A percentile compares a stretch with the other conserved stretches of the same genome.
These are phyloP conservation scores for Esteya vermicola DNA, from an alignment of 2,329 filamentous ascomycete genomes.

Conservation along the genomic window DNA sequence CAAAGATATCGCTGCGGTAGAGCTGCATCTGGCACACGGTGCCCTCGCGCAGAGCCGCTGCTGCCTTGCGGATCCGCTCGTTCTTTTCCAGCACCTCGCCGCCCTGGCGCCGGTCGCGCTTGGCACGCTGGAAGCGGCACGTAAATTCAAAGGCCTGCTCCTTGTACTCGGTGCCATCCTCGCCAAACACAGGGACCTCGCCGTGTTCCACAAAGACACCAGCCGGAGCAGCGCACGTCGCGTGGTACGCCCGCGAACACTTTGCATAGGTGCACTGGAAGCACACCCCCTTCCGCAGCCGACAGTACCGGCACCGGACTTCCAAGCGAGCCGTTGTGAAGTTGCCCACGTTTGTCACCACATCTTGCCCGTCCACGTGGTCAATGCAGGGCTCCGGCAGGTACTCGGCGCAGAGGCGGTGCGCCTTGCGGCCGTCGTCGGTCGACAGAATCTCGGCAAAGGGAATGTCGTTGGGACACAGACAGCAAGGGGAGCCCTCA, in stretches of 20 bases:
- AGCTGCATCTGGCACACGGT: constrained; percentile 82
- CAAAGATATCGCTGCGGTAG: constrained; percentile 75
- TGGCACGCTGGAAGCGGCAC: constrained; percentile 85
- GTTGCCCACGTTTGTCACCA: constrained; percentile 62
- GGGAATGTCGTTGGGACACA: constrained; percentile 83
- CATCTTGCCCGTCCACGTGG: constrained; percentile 53
- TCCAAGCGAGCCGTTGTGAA: constrained; percentile 80
- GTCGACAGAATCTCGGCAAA: constrained; percentile 74
- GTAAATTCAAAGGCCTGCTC: constrained; percentile 86
- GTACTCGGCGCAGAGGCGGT: constrained; percentile 79
- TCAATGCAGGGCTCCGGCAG: constrained; percentile 86
- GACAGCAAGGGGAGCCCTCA: constrained; percentile 49
- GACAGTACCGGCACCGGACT: constrained; percentile 88
- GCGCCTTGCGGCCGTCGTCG: constrained; percentile 74
- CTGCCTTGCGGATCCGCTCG: constrained; percentile 52
- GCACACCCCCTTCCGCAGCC: constrained; percentile 86
- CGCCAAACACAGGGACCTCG: constrained; percentile 72
- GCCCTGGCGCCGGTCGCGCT: constrained; percentile 64
- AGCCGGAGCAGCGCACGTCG: constrained; percentile 82
- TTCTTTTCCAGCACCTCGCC: constrained; percentile 57
- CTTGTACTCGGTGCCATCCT: constrained; percentile 85
- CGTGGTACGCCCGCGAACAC: constrained; percentile 84
- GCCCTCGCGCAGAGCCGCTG: constrained; percentile 51
- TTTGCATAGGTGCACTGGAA: constrained; percentile 96
- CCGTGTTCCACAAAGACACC: constrained; percentile 86